Conservation (phyloP, 2,329 filamentous ascomycete genomes). For the Colletotrichum paranaense region DNA sequence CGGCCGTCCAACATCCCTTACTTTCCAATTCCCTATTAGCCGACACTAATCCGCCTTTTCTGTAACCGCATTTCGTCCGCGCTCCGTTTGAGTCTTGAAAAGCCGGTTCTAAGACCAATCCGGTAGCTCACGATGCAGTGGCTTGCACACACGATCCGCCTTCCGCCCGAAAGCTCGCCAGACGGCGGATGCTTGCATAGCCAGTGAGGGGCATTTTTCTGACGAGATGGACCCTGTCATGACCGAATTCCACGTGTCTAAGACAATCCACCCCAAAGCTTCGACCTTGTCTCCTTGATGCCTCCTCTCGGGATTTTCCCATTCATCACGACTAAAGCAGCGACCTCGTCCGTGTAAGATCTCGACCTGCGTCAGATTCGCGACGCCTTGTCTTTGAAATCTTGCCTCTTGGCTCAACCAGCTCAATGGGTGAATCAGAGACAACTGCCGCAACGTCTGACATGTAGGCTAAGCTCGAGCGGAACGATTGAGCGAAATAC, state of each 20-base stretch:
- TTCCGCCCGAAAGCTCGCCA: neutral
- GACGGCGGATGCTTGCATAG: slow-evolving; percentile 27
- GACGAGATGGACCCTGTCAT: neutral
- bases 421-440: neutral
- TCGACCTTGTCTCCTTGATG: neutral
- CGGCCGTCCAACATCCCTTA: neutral
- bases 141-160: slow-evolving; percentile 1
- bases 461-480: neutral
- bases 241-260: slow-evolving; percentile 16
- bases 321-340: neutral
- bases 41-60: neutral
- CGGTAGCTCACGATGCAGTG: slow-evolving; percentile 1
- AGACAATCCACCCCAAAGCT: slow-evolving; percentile 8
- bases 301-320: neutral
- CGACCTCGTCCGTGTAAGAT: slow-evolving; percentile 2
- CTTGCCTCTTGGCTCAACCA: neutral
- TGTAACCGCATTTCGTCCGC: neutral
- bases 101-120: slow-evolving; percentile 13
- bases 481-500: neutral
- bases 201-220: neutral
- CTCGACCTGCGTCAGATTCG: slow-evolving; percentile 17
- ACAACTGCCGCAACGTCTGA: neutral
- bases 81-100: slow-evolving; percentile 12
- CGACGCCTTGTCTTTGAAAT: neutral
- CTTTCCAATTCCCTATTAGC: neutral